Percentiles rank a stretch among this genome's conserved stretches.
Evolutionary conservation across 2,329 filamentous ascomycete species (phyloP).

Genomic region (Rutstroemia sp.): DNA sequence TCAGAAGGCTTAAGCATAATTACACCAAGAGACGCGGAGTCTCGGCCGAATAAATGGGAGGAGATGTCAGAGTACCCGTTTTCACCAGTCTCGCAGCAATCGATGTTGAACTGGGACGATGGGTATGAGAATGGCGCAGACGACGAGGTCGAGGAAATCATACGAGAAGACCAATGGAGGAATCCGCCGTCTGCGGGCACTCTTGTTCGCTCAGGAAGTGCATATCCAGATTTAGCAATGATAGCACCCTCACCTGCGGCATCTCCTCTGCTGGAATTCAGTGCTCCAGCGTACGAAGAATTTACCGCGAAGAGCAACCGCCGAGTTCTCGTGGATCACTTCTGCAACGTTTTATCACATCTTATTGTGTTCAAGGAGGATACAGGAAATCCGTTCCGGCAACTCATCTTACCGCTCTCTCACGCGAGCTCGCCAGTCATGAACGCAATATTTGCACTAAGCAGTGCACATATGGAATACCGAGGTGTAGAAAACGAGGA

Average conservation of each 20-base stretch:
- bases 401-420: conserved; percentile 52
- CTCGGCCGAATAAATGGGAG: conserved; percentile 19
- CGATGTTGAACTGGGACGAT: conserved; percentile 17
- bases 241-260: conserved; percentile 18
- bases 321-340: conserved; percentile 52
- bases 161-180: conserved; percentile 12
- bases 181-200: conserved; percentile 4
- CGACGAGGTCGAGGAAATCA: conserved; percentile 23
- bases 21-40: conserved; percentile 6
- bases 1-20: conserved; percentile 13
- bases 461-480: conserved; percentile 76
- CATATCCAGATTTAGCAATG: conserved; percentile 29
- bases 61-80: conserved; percentile 17
- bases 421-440: conserved; percentile 53
- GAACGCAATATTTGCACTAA: conserved; percentile 76
- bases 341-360: conserved; percentile 57
- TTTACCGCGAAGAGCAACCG: conserved; percentile 48
- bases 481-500: conserved; percentile 45
- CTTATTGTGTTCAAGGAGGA: conserved; percentile 61
- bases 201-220: conserved; percentile 20
- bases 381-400: conserved; percentile 54
- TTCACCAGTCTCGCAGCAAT: conserved; percentile 17
- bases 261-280: conserved; percentile 40
- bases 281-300: conserved; percentile 45
- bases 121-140: conserved; percentile 13